These are phyloP conservation scores for Bondarzewia mesenterica DNA, from an alignment of 1,284 basidiomycete species.

Conservation along the genomic window DNA sequence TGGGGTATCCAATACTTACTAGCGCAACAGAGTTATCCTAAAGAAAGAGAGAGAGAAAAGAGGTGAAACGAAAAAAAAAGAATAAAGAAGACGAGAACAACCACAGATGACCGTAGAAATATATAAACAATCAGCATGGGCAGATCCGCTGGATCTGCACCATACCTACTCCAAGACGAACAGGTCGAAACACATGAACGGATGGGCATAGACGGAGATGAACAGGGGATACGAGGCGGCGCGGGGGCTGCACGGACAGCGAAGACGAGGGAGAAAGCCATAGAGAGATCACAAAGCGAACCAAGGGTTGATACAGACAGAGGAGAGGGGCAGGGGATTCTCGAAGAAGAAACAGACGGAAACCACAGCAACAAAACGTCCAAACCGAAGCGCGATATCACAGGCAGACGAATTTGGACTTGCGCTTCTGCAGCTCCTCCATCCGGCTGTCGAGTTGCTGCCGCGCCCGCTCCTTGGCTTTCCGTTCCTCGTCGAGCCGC, in stretches of 20 bases:
- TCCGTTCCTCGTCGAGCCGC: conserved; percentile 74
- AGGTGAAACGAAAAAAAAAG: neutral
- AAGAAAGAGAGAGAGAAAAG: conserved; percentile 1
- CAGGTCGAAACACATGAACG: neutral
- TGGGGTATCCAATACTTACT: conserved; percentile 5
- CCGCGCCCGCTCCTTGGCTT: conserved; percentile 74
- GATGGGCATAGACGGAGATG: too few species aligned
- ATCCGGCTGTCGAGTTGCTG: conserved; percentile 79
- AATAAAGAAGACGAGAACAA: neutral
- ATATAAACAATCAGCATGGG: neutral
- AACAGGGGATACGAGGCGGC: too few species aligned
- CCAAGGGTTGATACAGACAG: conserved; percentile 10
- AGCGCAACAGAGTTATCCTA: conserved; percentile 6
- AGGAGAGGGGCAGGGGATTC: conserved; percentile 5
- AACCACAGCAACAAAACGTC: conserved; percentile 10
- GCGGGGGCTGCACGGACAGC: neutral
- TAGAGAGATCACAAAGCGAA: neutral
- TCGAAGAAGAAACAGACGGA: conserved; percentile 8
- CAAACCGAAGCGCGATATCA: conserved; percentile 25
- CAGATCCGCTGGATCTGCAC: too few species aligned
- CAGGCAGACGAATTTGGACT: conserved; percentile 81
- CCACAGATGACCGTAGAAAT: neutral
- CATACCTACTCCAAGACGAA: neutral
- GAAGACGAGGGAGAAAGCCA: neutral
- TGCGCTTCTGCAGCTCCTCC: conserved; percentile 74